phyloP scores from a whole-genome alignment of 1,284 basidiomycete genomes.

The Melampsora abietis-canadensis region DNA sequence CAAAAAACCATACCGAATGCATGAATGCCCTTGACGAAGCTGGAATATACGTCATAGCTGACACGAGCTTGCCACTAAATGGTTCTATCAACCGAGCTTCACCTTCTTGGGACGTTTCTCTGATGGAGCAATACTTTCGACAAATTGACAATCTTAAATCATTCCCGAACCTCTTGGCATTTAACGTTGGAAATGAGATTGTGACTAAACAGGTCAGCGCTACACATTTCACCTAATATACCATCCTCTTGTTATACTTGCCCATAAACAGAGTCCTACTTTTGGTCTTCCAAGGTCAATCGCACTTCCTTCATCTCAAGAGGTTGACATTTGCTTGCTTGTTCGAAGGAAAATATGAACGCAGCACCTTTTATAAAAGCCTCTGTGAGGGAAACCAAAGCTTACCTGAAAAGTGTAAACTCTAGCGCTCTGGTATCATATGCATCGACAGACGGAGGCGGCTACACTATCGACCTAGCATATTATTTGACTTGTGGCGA shows the following conservation, averaged over 20 bases:
- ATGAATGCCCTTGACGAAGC: constrained; percentile 73
- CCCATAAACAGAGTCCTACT: background rate
- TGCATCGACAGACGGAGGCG: constrained; percentile 73
- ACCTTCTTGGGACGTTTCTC: constrained; percentile 76
- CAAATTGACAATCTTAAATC: constrained; percentile 70
- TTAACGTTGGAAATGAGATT: constrained; percentile 86
- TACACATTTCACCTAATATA: background rate
- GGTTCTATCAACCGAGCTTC: constrained; percentile 74
- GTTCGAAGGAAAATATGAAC: constrained; percentile 43
- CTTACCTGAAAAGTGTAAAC: constrained; percentile 60
- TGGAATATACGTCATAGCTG: constrained; percentile 87
- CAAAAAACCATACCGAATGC: constrained; percentile 77
- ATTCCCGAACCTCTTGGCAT: constrained; percentile 55
- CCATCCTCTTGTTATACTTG: background rate
- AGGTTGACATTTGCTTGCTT: background rate
- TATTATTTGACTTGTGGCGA: constrained; percentile 34
- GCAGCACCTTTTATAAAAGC: constrained; percentile 82
- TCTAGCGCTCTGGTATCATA: constrained; percentile 75
- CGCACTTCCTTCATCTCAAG: background rate
- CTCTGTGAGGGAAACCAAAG: constrained; percentile 78
- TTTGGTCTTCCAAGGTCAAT: background rate
- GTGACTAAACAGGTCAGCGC: constrained; percentile 57
- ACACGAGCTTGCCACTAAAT: constrained; percentile 76
- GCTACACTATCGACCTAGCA: constrained; percentile 49
- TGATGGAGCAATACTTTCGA: constrained; percentile 72